These are phyloP conservation scores for Colletotrichum sp. DNA, from an alignment of 2,329 filamentous ascomycete species.

Conservation along the genomic window DNA sequence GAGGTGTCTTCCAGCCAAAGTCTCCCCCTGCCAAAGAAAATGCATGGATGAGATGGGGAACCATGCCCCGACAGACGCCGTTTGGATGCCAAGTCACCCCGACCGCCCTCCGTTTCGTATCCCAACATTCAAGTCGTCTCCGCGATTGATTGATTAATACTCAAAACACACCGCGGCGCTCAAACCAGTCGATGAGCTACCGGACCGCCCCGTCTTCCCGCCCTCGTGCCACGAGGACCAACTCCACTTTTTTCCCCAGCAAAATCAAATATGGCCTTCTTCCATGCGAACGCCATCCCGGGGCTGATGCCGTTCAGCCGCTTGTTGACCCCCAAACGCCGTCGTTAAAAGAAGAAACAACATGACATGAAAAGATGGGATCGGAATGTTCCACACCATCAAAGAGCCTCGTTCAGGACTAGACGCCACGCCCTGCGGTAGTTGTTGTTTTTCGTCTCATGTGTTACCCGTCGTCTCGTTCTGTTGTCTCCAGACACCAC, in stretches of 20 bases:
- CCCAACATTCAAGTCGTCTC: constrained; percentile 22
- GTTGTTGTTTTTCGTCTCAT: constrained; percentile 3
- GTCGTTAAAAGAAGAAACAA: constrained; percentile 18
- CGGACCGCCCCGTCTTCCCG: constrained; percentile 1
- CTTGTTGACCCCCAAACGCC: constrained; percentile 17
- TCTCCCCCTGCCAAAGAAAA: constrained; percentile 10
- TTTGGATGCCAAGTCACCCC: constrained; percentile 20
- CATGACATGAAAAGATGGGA: constrained; percentile 16
- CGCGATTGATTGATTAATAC: constrained; percentile 22
- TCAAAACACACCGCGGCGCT: constrained; percentile 21
- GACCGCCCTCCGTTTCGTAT: constrained; percentile 16
- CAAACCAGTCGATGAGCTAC: constrained; percentile 19
- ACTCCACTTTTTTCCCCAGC: constrained; percentile 14
- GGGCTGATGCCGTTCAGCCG: constrained; percentile 20
- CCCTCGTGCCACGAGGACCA: constrained; percentile 5
- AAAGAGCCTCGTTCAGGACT: not conserved
- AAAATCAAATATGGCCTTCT: constrained; percentile 19
- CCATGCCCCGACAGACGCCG: constrained; percentile 17
- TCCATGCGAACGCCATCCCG: constrained; percentile 17
- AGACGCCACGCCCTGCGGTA: not conserved
- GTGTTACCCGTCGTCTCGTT: constrained; percentile 9
- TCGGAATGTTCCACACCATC: constrained; percentile 4
- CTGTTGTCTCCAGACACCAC: constrained; percentile 14
- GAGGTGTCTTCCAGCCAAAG: constrained; percentile 15
- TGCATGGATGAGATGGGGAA: constrained; percentile 8